Base-by-base conservation (phyloP, 2,329 filamentous ascomycete genomes). In the Aspergillus sp. region DNA sequence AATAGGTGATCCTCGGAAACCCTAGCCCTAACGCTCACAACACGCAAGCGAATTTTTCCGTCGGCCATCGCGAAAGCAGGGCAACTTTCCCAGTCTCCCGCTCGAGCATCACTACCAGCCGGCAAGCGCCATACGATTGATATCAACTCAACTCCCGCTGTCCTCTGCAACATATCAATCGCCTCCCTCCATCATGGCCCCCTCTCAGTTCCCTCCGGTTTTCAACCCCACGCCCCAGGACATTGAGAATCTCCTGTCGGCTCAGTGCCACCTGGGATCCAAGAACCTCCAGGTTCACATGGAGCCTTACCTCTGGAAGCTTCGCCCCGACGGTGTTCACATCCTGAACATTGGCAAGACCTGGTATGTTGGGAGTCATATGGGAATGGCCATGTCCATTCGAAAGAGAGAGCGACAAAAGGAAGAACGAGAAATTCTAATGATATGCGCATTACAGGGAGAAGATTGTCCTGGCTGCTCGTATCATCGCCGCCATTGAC, bases 251-350 rank as follows among this genome's bases (percentile, higher is more conserved):
- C 88, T 98, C 71, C 86, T 98, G 66, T 86, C 90, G 70, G 90
- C 94, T 68, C 90, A 97, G 79, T 83, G 80, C 77, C 94, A 98
- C 78, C 83, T 97, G 66, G 93, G 93, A 68, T 88, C 85, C 77
- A 97, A 97, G 88, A 98, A 98, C 84, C 75, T 98, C 67, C 93
- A 97, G 82, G 88, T 94, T 72, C 90, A 97, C 81, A 97, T 96
- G 89, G 88, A 94, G 78, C 87, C 89, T 63, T 98, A 98, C 82
- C 85, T 98, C 70, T 98, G 91, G 91, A 98, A 98, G 86, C 95
- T 89, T 73, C 88, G 93, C 71, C 85, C 88, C 60, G 94, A 98
- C 68, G 93, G 93, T 77, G 85, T 98, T 79, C 98, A 98, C 75
- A 82, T 98, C 62, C 81, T 98, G 76, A 98, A 98, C 85, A 88